Percentiles rank a stretch among this genome's conserved stretches.
phyloP scores from a whole-genome alignment of 2,329 filamentous ascomycete species.

The Torrubiellomyces zombiae region DNA sequence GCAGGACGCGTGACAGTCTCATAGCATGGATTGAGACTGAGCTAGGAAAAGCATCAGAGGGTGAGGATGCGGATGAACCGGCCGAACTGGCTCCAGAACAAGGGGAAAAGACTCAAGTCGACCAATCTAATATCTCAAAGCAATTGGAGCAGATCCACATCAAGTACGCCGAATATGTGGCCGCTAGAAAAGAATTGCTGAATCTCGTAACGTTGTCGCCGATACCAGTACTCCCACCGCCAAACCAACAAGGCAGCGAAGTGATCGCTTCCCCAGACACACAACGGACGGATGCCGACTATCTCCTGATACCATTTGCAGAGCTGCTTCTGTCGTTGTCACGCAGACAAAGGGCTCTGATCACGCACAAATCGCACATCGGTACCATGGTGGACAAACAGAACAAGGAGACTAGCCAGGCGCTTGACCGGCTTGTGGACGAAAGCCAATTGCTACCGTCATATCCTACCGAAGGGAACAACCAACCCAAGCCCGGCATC shows the following conservation, averaged over 20 bases:
- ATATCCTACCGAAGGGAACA: conserved; percentile 25
- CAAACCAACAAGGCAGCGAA: conserved; percentile 5
- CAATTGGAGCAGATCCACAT: conserved; percentile 30
- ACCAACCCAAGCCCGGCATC: conserved; percentile 21
- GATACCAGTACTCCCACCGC: too few species aligned
- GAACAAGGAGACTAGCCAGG: conserved; percentile 30
- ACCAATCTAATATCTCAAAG: conserved; percentile 16
- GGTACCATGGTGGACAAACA: conserved; percentile 32
- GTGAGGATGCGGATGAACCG: conserved; percentile 15
- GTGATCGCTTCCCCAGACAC: conserved; percentile 5
- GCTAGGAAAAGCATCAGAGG: conserved; percentile 32
- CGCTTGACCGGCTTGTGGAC: conserved; percentile 37
- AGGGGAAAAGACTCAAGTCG: conserved; percentile 5
- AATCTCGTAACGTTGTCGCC: conserved; percentile 20
- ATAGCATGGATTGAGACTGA: conserved; percentile 51
- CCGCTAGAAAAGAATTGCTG: conserved; percentile 30
- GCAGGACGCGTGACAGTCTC: conserved; percentile 38
- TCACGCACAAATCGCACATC: conserved; percentile 42
- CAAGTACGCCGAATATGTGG: conserved; percentile 37
- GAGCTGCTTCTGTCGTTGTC: conserved; percentile 34
- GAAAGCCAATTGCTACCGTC: conserved; percentile 44
- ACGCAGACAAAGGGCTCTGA: conserved; percentile 37
- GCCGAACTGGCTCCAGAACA: conserved; percentile 8
- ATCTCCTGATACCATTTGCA: conserved; percentile 40
- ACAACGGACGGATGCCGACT: conserved; percentile 10